Base-by-base conservation (phyloP, 2,329 filamentous ascomycete species). In the Clonostachys byssicola region DNA sequence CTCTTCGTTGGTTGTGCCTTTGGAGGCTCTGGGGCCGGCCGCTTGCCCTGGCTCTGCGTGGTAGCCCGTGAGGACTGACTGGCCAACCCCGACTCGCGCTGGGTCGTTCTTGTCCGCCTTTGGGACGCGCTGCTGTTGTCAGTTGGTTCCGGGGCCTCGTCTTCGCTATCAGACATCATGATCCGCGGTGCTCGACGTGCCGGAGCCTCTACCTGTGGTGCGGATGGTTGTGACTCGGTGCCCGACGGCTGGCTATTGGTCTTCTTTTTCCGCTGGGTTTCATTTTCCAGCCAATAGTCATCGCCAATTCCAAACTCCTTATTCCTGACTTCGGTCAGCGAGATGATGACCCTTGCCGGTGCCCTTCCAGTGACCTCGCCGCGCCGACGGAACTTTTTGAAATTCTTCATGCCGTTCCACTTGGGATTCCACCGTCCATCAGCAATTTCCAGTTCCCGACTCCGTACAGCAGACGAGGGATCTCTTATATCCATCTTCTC, bases 351-450 rank as follows among this genome's bases (percentile, higher is more conserved):
- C 47, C 69, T 70, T 30, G 70, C 64, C 2, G 67, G 62, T 4
- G 67, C 62, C 14, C 75, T 63, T 6, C 75, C 70, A 3, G 58
- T 52, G 6, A 54, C 54, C 17, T 78, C 78, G 20, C 80, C 84
- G 46, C 80, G 74, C 47, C 74, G 75, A 18, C 77, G 75, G 60
- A 99, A 99, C 56, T 83, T 88, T 65, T 99, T 99, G 71, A 96
- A 99, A 60, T 99, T 97, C 66, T 90, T 92, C 40, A 92, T 79
- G 1, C 92, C 94, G 61, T 96, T 95, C 94, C 94, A 99, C 38
- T 77, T 77, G 1, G 89, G 83, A 54, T 96, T 81, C 92, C 92
- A 96, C 39, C 89, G 77, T 6, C 76, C 74, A 40, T 73, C 71
- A 2, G 68, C 72, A 41, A 75, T 63, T 17, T 79, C 75, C 48